A percentile compares a stretch with the other conserved stretches of the same genome.
Conservation (phyloP, 306 rosid genomes). For the Macrotyloma uniflorum region DNA sequence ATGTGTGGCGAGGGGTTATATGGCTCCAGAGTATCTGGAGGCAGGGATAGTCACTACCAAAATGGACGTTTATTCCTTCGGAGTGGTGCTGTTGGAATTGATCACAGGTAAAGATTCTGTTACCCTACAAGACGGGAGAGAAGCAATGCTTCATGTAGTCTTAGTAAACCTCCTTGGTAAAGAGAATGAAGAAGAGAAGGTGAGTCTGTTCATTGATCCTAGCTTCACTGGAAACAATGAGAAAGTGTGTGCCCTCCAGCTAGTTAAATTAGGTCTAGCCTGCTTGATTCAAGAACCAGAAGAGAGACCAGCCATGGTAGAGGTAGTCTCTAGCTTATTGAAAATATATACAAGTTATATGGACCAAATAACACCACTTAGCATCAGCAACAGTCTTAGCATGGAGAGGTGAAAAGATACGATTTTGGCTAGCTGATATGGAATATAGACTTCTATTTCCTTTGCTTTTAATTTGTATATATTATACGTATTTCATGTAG, state of each 20-base stretch:
- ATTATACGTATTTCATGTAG: neutral
- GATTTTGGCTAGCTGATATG: neutral
- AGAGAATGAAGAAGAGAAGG: slow-evolving; percentile 44
- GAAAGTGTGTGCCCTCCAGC: slow-evolving; percentile 40
- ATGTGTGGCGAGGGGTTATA: slow-evolving; percentile 41
- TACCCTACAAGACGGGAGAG: slow-evolving; percentile 46
- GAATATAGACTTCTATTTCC: neutral
- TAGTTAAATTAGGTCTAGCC: slow-evolving; percentile 53
- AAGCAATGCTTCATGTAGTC: slow-evolving; percentile 48
- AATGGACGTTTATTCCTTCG: slow-evolving; percentile 69
- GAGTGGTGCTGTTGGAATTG: slow-evolving; percentile 66
- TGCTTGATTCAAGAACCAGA: slow-evolving; percentile 53
- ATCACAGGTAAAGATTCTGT: slow-evolving; percentile 56
- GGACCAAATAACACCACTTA: slow-evolving; percentile 8
- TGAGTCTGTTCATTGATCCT: slow-evolving; percentile 51
- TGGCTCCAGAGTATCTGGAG: slow-evolving; percentile 58
- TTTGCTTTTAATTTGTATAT: neutral
- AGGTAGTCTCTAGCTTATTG: slow-evolving; percentile 46
- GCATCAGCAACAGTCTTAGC: neutral
- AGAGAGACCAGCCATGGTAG: slow-evolving; percentile 47
- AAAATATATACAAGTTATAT: slow-evolving; percentile 34
- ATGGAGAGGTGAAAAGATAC: slow-evolving; percentile 35
- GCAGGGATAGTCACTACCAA: slow-evolving; percentile 52
- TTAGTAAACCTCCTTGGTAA: slow-evolving; percentile 34
- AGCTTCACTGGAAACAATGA: slow-evolving; percentile 37